Percentiles rank a stretch among this genome's conserved stretches.
Evolutionary conservation across 2,329 filamentous ascomycete genomes (phyloP).

Genomic region (Verticillium tricorpus): DNA sequence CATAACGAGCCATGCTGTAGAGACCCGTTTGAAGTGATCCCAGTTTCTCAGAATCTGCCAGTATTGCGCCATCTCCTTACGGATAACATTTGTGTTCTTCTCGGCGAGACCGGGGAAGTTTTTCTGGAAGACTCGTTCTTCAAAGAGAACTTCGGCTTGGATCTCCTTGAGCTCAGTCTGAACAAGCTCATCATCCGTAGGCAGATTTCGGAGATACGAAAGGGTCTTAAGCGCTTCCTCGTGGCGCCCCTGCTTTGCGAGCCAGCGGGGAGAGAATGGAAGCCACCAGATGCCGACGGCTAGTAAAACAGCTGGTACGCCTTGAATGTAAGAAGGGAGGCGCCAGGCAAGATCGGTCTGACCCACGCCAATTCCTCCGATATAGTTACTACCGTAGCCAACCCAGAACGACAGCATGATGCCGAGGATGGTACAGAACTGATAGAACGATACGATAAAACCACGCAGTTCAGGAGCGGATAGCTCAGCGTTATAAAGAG

Average conservation of each 20-base stretch:
- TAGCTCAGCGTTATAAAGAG: constrained; percentile 45
- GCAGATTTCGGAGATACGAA: constrained; percentile 24
- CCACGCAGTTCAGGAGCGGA: constrained; percentile 61
- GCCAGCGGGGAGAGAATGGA: not conserved
- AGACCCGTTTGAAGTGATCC: constrained; percentile 34
- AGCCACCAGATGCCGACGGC: not conserved
- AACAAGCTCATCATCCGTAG: constrained; percentile 22
- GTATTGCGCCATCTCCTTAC: constrained; percentile 31
- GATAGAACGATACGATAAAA: constrained; percentile 59
- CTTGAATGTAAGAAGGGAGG: constrained; percentile 40
- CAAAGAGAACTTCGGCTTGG: constrained; percentile 29
- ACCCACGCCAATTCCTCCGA: constrained; percentile 37
- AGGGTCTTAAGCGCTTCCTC: constrained; percentile 24
- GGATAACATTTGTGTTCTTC: constrained; percentile 19
- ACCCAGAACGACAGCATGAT: constrained; percentile 47
- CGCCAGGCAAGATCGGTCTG: constrained; percentile 36
- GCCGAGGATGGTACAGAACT: constrained; percentile 55
- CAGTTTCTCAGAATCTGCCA: constrained; percentile 21
- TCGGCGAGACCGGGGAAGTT: constrained; percentile 29
- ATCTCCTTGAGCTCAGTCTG: constrained; percentile 27
- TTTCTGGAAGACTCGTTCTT: constrained; percentile 21
- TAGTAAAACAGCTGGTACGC: constrained; percentile 21
- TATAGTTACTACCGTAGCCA: constrained; percentile 39
- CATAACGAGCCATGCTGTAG: constrained; percentile 52
- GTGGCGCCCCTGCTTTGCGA: constrained; percentile 12